Percentiles rank a stretch among this genome's conserved stretches.
These are phyloP conservation scores for Orychophragmus violaceus DNA, from an alignment of 345 rosid genomes.

Conservation along the genomic window DNA sequence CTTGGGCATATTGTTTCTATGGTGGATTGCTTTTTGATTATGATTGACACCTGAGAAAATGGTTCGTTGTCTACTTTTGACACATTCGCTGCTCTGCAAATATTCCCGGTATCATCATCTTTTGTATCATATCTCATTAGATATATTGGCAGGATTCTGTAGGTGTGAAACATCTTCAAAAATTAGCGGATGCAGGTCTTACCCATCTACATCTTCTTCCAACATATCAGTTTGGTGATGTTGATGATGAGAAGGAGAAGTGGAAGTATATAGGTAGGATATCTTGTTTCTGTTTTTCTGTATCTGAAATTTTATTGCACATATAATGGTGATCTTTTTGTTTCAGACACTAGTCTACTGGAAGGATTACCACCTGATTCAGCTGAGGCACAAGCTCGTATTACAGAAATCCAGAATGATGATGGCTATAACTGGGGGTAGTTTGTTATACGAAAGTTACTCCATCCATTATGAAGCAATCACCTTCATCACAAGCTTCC, in stretches of 20 bases:
- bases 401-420: slow-evolving; percentile 60
- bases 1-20: too few relatives aligned
- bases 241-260: slow-evolving; percentile 73
- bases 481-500: slow-evolving; percentile 18
- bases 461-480: slow-evolving; percentile 14
- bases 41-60: too few relatives aligned
- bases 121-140: slow-evolving; percentile 3
- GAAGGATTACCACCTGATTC: slow-evolving; percentile 74
- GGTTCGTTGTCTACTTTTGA: too few relatives aligned
- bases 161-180: slow-evolving; percentile 67
- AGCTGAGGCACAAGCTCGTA: slow-evolving; percentile 67
- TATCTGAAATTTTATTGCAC: neutral
- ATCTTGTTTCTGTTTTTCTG: neutral
- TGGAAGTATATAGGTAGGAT: slow-evolving; percentile 76
- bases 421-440: slow-evolving; percentile 99
- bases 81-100: neutral
- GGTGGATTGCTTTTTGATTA: too few relatives aligned
- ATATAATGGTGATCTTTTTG: neutral
- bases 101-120: neutral
- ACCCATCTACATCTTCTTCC: slow-evolving; percentile 91
- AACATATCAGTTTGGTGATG: slow-evolving; percentile 77
- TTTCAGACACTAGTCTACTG: slow-evolving; percentile 60
- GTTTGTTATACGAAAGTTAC: slow-evolving; percentile 22
- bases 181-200: slow-evolving; percentile 79
- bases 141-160: slow-evolving; percentile 63